A percentile compares a stretch with the other conserved stretches of the same genome.
phyloP scores from a whole-genome alignment of 306 rosid genomes.

The Dryas drummondii region DNA sequence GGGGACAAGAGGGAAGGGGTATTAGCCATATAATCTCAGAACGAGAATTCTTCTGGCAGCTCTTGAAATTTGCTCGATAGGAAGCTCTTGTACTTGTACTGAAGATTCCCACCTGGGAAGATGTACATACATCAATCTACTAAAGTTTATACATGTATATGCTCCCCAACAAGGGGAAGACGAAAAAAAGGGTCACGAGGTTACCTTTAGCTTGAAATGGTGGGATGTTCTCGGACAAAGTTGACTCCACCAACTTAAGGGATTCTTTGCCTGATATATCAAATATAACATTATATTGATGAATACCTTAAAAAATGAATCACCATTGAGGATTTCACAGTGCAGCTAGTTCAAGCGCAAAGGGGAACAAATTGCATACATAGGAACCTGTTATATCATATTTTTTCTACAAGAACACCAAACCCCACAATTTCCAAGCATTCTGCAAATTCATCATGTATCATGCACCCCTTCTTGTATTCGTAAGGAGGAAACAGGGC shows the following conservation, averaged over 20 bases:
- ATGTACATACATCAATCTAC: neutral
- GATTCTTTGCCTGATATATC: constrained; percentile 33
- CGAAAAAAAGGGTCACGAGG: neutral
- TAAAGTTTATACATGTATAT: neutral
- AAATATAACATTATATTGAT: neutral
- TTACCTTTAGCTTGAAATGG: constrained; percentile 39
- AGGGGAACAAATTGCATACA: neutral
- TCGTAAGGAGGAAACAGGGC: too few species aligned
- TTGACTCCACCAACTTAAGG: constrained; percentile 36
- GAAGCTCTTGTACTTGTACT: constrained; percentile 41
- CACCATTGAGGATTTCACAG: neutral
- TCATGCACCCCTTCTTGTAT: too few species aligned
- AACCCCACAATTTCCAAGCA: neutral
- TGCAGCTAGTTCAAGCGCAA: neutral
- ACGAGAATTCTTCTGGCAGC: constrained; percentile 42
- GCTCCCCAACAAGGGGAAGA: neutral
- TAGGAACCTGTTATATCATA: neutral
- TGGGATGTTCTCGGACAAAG: constrained; percentile 37
- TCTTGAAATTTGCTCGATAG: constrained; percentile 27
- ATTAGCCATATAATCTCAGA: constrained; percentile 14
- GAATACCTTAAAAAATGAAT: neutral
- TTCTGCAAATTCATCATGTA: too few species aligned
- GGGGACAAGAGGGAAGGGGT: too few species aligned
- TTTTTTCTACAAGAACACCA: neutral
- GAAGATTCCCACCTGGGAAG: constrained; percentile 36